Evolutionary conservation across 2,329 filamentous ascomycete genomes (phyloP).

Genomic region (Colletotrichum tanaceti): DNA sequence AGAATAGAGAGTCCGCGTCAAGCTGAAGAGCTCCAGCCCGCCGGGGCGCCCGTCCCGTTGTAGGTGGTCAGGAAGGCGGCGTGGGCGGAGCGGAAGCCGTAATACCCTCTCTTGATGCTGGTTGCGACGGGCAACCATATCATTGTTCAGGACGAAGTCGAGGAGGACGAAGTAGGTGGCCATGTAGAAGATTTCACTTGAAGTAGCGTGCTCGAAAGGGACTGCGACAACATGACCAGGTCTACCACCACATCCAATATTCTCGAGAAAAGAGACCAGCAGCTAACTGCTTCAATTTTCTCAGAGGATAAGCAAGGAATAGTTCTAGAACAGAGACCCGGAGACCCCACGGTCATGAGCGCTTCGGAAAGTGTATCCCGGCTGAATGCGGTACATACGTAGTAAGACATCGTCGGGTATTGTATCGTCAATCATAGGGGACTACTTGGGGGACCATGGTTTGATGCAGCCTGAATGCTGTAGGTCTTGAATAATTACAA

Average conservation of each 20-base stretch:
- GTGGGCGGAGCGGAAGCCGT: conserved; percentile 68
- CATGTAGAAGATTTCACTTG: conserved; percentile 62
- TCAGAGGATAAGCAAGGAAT: conserved; percentile 23
- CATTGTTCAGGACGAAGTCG: conserved; percentile 68
- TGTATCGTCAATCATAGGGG: no score
- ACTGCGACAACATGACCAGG: conserved; percentile 13
- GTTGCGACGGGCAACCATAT: conserved; percentile 71
- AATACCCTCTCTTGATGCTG: conserved; percentile 60
- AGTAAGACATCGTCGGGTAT: no score
- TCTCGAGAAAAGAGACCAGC: no score
- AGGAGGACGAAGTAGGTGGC: conserved; percentile 64
- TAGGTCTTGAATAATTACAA: no score
- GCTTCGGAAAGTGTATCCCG: conserved; percentile 43
- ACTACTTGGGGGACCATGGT: no score
- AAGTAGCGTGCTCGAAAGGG: conserved; percentile 54
- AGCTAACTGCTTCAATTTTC: neutral
- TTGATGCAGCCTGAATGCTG: no score
- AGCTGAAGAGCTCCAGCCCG: conserved; percentile 66
- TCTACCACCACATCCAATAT: neutral
- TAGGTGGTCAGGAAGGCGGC: conserved; percentile 72
- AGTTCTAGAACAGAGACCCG: neutral
- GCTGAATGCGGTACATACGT: conserved; percentile 37
- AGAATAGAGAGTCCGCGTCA: conserved; percentile 63
- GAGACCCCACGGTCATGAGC: conserved; percentile 43
- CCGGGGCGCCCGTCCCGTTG: conserved; percentile 66